Conservation (phyloP, 2,329 filamentous ascomycete genomes). For the Dendrostoma leiphaemia region DNA sequence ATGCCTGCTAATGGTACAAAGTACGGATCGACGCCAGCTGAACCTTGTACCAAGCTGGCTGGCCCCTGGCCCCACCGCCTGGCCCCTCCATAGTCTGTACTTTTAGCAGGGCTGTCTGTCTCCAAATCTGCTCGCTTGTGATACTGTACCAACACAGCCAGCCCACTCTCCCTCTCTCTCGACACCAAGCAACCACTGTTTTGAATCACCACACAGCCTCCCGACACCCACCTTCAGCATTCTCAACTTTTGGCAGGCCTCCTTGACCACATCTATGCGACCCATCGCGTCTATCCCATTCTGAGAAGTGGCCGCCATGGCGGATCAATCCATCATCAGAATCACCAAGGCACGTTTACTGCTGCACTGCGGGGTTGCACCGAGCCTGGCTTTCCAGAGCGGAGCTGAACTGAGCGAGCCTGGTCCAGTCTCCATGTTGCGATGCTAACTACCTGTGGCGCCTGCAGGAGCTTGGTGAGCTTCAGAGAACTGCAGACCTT, state of each 20-base stretch:
- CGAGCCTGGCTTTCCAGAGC: slow-evolving; percentile 15
- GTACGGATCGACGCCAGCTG: too few species aligned
- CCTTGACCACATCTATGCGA: slow-evolving; percentile 13
- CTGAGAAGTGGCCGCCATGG: slow-evolving; percentile 48
- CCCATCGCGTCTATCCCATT: background rate
- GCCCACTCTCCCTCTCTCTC: too few species aligned
- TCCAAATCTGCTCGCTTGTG: too few species aligned
- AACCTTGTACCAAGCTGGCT: too few species aligned
- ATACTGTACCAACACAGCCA: too few species aligned
- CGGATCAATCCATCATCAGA: slow-evolving; percentile 83
- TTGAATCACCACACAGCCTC: background rate
- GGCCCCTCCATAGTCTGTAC: too few species aligned
- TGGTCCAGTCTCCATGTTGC: slow-evolving; percentile 2
- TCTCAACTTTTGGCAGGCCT: background rate
- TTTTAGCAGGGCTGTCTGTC: too few species aligned
- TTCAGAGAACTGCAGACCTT: slow-evolving; percentile 80
- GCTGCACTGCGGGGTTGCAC: slow-evolving; percentile 14
- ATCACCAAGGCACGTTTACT: slow-evolving; percentile 69
- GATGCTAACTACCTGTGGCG: slow-evolving; percentile 5
- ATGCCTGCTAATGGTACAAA: too few species aligned
- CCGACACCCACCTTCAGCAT: background rate
- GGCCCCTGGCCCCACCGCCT: too few species aligned
- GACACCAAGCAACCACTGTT: too few species aligned
- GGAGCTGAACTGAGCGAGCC: background rate
- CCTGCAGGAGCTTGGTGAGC: slow-evolving; percentile 76